phyloP scores from a whole-genome alignment of 129 eudicot genomes.

The Tagetes patula region DNA sequence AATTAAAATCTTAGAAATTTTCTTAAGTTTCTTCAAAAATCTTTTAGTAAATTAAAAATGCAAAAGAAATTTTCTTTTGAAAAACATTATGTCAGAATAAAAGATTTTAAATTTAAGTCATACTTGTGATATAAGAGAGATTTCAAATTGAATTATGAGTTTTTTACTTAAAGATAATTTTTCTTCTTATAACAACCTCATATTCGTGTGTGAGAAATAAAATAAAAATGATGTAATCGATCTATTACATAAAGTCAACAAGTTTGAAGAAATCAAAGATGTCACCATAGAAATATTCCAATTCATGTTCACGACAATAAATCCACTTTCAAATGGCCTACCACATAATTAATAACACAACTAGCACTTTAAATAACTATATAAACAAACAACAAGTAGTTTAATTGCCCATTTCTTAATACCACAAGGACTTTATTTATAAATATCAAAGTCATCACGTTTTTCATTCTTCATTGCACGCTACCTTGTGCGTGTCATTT shows the following conservation, averaged over 20 bases:
- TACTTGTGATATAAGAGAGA: no score
- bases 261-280: neutral
- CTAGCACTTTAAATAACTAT: conserved; percentile 3
- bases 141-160: no score
- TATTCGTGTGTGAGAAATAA: no score
- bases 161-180: no score
- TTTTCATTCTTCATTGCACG: neutral
- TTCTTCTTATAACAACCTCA: no score
- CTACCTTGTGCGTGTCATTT: conserved; percentile 24
- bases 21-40: no score
- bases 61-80: no score
- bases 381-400: neutral
- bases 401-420: conserved; percentile 5
- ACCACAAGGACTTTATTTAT: conserved; percentile 6
- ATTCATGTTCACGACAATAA: neutral
- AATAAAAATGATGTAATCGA: no score
- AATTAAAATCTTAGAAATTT: no score
- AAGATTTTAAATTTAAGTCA: no score
- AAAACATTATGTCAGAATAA: no score
- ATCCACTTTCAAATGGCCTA: neutral
- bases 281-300: neutral
- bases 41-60: no score
- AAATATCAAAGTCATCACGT: neutral
- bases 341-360: neutral
- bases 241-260: neutral